phyloP scores from a whole-genome alignment of 2,329 filamentous ascomycete species.

The Colletotrichum tofieldiae region DNA sequence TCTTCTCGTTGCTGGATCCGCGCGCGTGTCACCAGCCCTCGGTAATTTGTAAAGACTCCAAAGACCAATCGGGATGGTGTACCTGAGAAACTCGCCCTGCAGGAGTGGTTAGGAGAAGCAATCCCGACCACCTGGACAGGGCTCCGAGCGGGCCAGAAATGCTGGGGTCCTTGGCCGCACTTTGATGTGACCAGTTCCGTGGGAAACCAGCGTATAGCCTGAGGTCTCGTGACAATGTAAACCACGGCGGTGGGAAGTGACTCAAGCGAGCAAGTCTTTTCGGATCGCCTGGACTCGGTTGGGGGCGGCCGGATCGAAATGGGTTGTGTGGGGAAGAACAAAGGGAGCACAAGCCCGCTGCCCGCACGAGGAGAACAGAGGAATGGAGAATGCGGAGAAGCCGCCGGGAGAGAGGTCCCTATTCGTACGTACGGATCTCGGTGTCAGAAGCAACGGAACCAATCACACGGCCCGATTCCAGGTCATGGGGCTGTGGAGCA shows the following conservation, averaged over 20 bases:
- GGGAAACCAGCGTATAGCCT: not conserved
- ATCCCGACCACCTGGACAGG: not conserved
- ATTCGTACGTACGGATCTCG: not conserved
- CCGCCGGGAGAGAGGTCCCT: not conserved
- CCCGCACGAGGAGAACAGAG: conserved; percentile 10
- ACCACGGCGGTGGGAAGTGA: not conserved
- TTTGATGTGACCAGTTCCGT: too few species aligned
- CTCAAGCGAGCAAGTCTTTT: not conserved
- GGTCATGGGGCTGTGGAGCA: too few species aligned
- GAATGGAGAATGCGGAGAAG: conserved; percentile 36
- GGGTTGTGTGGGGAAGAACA: conserved; percentile 40
- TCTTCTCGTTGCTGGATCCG: not conserved
- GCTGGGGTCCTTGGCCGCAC: too few species aligned
- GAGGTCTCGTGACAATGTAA: not conserved
- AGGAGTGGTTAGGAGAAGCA: not conserved
- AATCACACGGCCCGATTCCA: not conserved
- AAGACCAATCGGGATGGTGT: not conserved
- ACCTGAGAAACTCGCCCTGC: not conserved
- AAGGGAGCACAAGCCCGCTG: not conserved
- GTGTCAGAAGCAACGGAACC: not conserved
- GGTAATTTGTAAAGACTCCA: not conserved
- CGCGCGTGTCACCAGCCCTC: not conserved
- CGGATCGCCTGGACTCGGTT: not conserved
- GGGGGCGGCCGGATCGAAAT: conserved; percentile 10
- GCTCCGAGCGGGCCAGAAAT: too few species aligned